Conservation (phyloP, 2,329 filamentous ascomycete species). For the Mariannaea elegans region DNA sequence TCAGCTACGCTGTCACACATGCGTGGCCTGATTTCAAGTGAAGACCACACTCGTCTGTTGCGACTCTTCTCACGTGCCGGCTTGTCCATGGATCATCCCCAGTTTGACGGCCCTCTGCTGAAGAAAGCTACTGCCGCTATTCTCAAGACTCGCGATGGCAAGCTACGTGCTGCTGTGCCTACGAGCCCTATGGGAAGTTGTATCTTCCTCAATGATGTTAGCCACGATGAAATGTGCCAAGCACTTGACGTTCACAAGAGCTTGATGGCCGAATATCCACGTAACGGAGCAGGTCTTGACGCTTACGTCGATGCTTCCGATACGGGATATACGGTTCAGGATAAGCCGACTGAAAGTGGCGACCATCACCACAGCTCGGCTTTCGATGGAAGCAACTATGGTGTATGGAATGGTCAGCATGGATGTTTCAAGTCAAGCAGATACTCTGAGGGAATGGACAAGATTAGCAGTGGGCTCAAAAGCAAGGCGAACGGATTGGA, state of each 20-base stretch:
- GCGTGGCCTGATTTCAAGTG: conserved; percentile 67
- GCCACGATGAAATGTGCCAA: conserved; percentile 66
- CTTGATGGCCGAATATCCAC: conserved; percentile 68
- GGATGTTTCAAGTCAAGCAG: conserved; percentile 17
- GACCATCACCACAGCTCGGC: background rate
- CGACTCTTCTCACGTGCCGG: conserved; percentile 75
- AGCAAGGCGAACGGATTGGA: conserved; percentile 23
- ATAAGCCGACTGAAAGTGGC: background rate
- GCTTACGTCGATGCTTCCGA: conserved; percentile 75
- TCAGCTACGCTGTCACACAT: conserved; percentile 73
- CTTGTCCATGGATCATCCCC: conserved; percentile 74
- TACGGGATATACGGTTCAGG: conserved; percentile 64
- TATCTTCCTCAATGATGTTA: conserved; percentile 74
- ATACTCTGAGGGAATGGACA: conserved; percentile 1
- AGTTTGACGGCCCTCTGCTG: conserved; percentile 72
- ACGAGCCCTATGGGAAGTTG: conserved; percentile 70
- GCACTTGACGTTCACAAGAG: conserved; percentile 72
- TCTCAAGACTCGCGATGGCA: conserved; percentile 74
- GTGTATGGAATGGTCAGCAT: conserved; percentile 27
- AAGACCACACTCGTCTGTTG: conserved; percentile 70
- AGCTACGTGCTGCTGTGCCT: conserved; percentile 73
- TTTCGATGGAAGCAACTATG: background rate
- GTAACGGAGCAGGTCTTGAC: conserved; percentile 72
- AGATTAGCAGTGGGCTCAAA: conserved; percentile 27
- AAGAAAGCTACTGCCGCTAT: conserved; percentile 74